Base-by-base conservation (phyloP, 331 rosid species). In the Malus hybrid region DNA sequence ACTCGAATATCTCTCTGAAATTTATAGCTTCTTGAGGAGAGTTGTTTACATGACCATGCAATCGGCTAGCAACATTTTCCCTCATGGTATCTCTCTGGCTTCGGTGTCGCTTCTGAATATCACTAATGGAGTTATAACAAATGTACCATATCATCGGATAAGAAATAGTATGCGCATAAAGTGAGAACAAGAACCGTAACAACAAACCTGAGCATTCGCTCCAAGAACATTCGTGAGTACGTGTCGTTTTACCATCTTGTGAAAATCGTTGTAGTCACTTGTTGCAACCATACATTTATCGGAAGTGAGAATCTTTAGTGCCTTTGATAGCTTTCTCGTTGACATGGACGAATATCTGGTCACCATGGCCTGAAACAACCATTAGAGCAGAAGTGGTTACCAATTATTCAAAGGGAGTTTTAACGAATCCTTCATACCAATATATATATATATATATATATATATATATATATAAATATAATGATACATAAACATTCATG, bases 211-310 rank as follows among this genome's bases (percentile, higher is more conserved):
- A 60, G 98, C 97, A 73, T 77, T 85, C 24, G 88, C 72, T 48
- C 98, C 97, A 52, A 91, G 82, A 69, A 93, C 74, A 70, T 76
- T 87, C 44, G 93, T 3, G 56, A 91, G 89, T 66, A 93, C 85
- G 74, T 85, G 82, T 69, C 72, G 83, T 75, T 93, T 93, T 22
- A 80, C 74, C 78, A 62, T 76, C 85, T 91, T 93, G 83, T 93
- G 98, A 82, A 93, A 93, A 1, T 90, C 90, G 20, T 90, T 74
- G 87, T 93, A 91, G 78, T 93, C 98, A 39, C 98, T 93, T 18
- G 19, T 83, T 13, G 98, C 97, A 80, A 93, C 98, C 97, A 93
- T 88, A 57, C 95, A 86, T 77, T 93, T 93, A 72, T 93, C 76
- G 39, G 13, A 56, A 77, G 96, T 91, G 74, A 93, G 90, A 74